Conservation (phyloP, 805 yeast species). For the Pichia occidentalis region DNA sequence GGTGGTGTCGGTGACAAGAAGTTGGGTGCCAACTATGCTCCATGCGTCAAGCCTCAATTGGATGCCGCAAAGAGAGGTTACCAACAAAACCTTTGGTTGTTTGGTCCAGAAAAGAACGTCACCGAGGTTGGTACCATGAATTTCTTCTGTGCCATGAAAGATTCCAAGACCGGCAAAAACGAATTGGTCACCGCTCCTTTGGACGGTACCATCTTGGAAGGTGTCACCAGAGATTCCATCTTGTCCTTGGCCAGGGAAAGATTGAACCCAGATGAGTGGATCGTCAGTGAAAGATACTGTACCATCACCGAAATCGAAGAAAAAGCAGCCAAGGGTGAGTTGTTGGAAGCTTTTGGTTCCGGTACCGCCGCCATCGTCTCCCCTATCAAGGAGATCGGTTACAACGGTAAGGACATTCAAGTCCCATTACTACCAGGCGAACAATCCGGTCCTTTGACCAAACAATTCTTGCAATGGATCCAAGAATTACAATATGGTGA, state of each 20-base stretch:
- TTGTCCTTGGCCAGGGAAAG: constrained; percentile 69
- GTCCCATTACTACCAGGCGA: constrained; percentile 81
- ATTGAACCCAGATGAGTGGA: constrained; percentile 74
- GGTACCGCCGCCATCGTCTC: constrained; percentile 98
- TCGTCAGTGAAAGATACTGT: constrained; percentile 72
- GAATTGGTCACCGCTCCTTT: constrained; percentile 94
- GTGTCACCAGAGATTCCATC: constrained; percentile 92
- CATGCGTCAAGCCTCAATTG: constrained; percentile 84
- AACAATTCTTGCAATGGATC: constrained; percentile 77
- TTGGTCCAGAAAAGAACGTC: constrained; percentile 78
- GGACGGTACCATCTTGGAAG: constrained; percentile 95
- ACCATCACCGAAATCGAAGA: constrained; percentile 76
- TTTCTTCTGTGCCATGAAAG: constrained; percentile 79
- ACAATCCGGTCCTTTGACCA: constrained; percentile 73
- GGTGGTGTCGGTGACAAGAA: constrained; percentile 97
- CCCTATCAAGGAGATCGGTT: constrained; percentile 85
- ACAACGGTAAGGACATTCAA: constrained; percentile 59
- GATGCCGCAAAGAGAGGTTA: constrained; percentile 89
- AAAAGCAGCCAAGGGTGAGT: constrained; percentile 70
- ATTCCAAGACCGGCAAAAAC: constrained; percentile 69
- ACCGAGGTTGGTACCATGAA: constrained; percentile 99
- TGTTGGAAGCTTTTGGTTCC: constrained; percentile 92
- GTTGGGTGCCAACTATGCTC: constrained; percentile 97
- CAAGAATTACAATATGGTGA: constrained; percentile 86
- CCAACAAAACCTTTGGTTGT: constrained; percentile 95